Conservation (phyloP, 805 yeast species). For the Myxozyma vanderwaltii region DNA sequence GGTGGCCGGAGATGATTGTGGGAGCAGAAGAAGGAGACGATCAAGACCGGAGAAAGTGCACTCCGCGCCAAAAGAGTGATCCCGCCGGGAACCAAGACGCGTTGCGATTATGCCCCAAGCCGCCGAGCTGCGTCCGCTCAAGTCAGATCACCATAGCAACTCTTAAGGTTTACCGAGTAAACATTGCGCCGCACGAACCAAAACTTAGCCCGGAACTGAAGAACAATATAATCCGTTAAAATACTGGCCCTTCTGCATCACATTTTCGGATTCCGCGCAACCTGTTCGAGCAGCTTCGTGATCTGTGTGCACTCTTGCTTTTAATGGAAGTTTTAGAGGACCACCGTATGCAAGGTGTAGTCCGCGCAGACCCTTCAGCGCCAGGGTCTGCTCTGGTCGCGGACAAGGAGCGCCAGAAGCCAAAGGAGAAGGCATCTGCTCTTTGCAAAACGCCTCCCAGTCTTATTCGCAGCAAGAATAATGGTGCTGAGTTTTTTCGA, state of each 20-base stretch:
- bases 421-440: conserved; percentile 85
- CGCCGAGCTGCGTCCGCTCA: not conserved
- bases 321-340: not conserved
- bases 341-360: conserved; percentile 7
- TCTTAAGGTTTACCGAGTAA: conserved; percentile 1
- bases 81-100: not conserved
- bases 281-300: not conserved
- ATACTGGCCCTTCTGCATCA: not conserved
- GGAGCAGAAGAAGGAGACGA: conserved; percentile 6
- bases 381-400: not conserved
- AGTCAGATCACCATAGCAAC: conserved; percentile 5
- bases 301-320: too few relatives aligned
- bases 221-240: not conserved
- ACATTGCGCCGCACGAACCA: conserved; percentile 14
- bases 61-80: conserved; percentile 8
- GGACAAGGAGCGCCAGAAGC: conserved; percentile 48
- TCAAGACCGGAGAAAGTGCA: conserved; percentile 15
- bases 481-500: conserved; percentile 85
- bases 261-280: too few relatives aligned
- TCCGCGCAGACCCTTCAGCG: not conserved
- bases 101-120: conserved; percentile 8
- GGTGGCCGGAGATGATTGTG: not conserved
- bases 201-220: not conserved
- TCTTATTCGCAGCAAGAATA: conserved; percentile 72
- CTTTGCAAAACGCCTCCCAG: conserved; percentile 97